These are phyloP conservation scores for Gynochthodes officinalis DNA, from an alignment of 257 asterid species.

Conservation along the genomic window DNA sequence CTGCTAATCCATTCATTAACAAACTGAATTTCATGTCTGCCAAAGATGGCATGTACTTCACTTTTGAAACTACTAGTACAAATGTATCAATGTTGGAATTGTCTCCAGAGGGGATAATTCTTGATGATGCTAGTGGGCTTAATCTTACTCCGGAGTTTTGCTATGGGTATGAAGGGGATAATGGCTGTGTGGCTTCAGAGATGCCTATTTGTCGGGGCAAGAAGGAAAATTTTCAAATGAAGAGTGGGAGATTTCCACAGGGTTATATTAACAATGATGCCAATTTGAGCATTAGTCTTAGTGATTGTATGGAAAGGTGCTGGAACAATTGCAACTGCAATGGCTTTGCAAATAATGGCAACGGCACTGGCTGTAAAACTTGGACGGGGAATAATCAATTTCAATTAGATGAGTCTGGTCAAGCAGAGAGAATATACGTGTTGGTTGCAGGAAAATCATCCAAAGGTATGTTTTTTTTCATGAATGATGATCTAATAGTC, in stretches of 20 bases:
- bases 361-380: conserved; percentile 16
- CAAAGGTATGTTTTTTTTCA: not conserved
- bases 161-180: conserved; percentile 17
- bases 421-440: not conserved
- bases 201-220: conserved; percentile 20
- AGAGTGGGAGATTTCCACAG: conserved; percentile 2
- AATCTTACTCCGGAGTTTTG: too few relatives aligned
- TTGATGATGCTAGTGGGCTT: too few relatives aligned
- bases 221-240: conserved; percentile 11
- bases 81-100: conserved; percentile 9
- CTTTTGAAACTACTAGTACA: conserved; percentile 2
- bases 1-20: too few relatives aligned
- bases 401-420: conserved; percentile 2
- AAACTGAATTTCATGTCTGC: too few relatives aligned
- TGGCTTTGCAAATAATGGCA: conserved; percentile 3
- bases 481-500: too few relatives aligned
- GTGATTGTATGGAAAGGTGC: conserved; percentile 28
- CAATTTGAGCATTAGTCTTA: conserved; percentile 14
- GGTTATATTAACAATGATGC: not conserved
- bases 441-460: conserved; percentile 14
- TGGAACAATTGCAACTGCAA: conserved; percentile 25
- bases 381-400: conserved; percentile 9
- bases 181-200: conserved; percentile 21
- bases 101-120: conserved; percentile 9
- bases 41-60: conserved; percentile 12